Evolutionary conservation across 495 filamentous ascomycete species (phyloP).

Genomic region (Aspergillus indologenus): DNA sequence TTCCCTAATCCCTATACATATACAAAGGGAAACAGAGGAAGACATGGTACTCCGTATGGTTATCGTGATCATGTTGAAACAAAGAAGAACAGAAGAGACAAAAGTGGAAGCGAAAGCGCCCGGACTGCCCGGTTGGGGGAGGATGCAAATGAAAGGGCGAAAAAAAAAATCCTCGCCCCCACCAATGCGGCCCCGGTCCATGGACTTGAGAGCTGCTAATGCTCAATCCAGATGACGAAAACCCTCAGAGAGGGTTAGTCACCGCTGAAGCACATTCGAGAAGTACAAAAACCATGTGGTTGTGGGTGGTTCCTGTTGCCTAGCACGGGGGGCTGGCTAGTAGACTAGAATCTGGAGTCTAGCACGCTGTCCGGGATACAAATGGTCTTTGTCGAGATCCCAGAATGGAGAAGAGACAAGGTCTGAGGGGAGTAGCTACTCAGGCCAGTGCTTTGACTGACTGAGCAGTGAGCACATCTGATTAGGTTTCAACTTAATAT

Average conservation of each 20-base stretch:
- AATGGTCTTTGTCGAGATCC: too few relatives aligned
- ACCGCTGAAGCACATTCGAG: neutral
- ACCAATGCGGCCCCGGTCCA: conserved; percentile 29
- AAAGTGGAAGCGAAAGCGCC: neutral
- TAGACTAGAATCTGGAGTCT: neutral
- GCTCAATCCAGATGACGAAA: conserved; percentile 1
- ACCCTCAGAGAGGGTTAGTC: neutral
- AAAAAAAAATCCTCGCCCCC: conserved; percentile 17
- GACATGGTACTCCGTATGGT: neutral
- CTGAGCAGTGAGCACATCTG: too few relatives aligned
- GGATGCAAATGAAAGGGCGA: conserved; percentile 8
- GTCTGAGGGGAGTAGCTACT: too few relatives aligned
- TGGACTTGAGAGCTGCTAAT: conserved; percentile 23
- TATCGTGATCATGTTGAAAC: neutral
- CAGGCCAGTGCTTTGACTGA: too few relatives aligned
- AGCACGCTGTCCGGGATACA: neutral
- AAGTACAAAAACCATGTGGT: conserved; percentile 3
- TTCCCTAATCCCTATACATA: neutral
- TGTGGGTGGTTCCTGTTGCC: neutral
- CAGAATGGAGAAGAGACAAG: too few relatives aligned
- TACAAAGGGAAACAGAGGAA: neutral
- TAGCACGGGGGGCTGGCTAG: neutral
- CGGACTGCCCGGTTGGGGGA: conserved; percentile 7
- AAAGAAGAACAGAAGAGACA: neutral
- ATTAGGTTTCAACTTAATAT: too few relatives aligned